phyloP scores from a whole-genome alignment of 2,329 filamentous ascomycete genomes.

The Thielaviopsis punctulata region DNA sequence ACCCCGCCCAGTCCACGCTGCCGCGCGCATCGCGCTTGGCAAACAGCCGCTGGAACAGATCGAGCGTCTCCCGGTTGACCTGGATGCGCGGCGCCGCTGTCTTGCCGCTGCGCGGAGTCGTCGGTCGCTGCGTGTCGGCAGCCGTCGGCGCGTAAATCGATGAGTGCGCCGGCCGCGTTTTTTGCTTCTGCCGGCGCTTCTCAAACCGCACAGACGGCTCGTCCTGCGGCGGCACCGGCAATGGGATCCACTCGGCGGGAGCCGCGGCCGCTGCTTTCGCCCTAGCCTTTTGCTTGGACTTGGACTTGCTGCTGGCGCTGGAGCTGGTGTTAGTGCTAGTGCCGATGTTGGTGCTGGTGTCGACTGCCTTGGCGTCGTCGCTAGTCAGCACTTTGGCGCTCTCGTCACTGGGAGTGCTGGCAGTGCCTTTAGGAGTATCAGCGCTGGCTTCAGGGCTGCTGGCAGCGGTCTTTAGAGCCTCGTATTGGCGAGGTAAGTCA shows the following conservation, averaged over 20 bases:
- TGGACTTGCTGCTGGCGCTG: neutral
- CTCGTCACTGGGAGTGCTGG: too few relatives aligned
- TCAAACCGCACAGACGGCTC: constrained; percentile 17
- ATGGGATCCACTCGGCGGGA: constrained; percentile 12
- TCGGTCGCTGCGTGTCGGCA: neutral
- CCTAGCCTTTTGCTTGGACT: constrained; percentile 13
- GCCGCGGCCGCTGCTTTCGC: constrained; percentile 2
- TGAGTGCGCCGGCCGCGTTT: constrained; percentile 24
- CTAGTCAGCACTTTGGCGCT: too few relatives aligned
- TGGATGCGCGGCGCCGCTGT: constrained; percentile 15
- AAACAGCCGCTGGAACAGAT: constrained; percentile 24
- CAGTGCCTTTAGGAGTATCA: too few relatives aligned
- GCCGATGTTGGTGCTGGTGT: too few relatives aligned
- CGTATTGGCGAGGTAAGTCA: constrained; percentile 18
- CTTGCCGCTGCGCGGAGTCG: neutral
- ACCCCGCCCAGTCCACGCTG: constrained; percentile 21
- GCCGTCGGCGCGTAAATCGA: constrained; percentile 16
- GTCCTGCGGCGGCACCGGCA: constrained; percentile 13
- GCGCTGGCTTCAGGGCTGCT: too few relatives aligned
- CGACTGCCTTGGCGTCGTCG: too few relatives aligned
- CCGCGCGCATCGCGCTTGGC: constrained; percentile 17
- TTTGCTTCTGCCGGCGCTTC: constrained; percentile 25
- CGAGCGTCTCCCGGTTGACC: constrained; percentile 22
- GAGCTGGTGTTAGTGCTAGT: too few relatives aligned
- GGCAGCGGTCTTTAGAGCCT: constrained; percentile 15